phyloP scores from a whole-genome alignment of 495 filamentous ascomycete species.

The Xanthoparmelia taractica region DNA sequence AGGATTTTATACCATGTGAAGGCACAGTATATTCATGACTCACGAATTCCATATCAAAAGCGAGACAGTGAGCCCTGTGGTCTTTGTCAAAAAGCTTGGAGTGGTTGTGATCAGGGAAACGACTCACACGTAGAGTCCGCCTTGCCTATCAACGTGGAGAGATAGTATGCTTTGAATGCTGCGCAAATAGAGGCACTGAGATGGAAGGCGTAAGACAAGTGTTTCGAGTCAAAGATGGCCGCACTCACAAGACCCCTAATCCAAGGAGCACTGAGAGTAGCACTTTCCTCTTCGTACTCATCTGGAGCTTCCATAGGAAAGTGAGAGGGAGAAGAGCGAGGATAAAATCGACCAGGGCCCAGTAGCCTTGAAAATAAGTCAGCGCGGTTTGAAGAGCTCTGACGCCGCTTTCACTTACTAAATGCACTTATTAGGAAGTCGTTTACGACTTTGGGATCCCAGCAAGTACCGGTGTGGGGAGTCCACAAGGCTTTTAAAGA shows the following conservation, averaged over 20 bases:
- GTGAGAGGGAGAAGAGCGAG: slow-evolving; percentile 1
- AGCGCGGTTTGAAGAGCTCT: background rate
- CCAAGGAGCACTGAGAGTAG: background rate
- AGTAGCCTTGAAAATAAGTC: background rate
- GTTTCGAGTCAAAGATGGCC: background rate
- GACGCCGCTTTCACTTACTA: background rate
- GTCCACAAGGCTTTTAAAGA: background rate
- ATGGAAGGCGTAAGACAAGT: background rate
- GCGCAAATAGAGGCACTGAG: background rate
- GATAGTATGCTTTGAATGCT: background rate
- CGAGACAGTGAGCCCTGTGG: background rate
- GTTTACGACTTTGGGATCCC: background rate
- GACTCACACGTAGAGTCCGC: background rate
- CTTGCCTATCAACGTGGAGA: background rate
- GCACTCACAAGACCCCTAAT: background rate
- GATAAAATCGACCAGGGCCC: background rate
- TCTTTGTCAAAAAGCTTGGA: background rate
- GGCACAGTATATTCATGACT: background rate
- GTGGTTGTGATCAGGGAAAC: too few species aligned
- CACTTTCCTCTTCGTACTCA: background rate
- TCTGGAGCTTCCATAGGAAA: slow-evolving; percentile 5
- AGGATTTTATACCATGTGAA: too few species aligned
- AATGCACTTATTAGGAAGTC: background rate
- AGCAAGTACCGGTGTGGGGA: slow-evolving; percentile 1
- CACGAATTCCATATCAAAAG: background rate